Evolutionary conservation across 495 filamentous ascomycete genomes (phyloP).

Genomic region (Aspergillus sclerotioniger): DNA sequence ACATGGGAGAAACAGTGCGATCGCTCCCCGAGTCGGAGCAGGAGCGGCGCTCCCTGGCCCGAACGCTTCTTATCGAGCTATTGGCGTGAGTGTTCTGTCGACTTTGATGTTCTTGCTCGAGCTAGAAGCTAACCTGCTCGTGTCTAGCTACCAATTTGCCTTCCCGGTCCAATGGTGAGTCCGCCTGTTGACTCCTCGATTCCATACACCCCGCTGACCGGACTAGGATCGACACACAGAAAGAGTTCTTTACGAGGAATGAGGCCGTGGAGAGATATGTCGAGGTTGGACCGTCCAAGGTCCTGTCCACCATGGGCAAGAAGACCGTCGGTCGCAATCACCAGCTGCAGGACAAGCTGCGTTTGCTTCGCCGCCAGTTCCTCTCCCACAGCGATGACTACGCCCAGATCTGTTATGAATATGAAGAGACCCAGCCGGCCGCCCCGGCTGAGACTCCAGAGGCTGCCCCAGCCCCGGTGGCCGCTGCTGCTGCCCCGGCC

Average conservation of each 20-base stretch:
- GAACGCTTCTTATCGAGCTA: background rate
- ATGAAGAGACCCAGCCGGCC: background rate
- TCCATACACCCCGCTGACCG: background rate
- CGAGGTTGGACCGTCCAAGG: slow-evolving; percentile 92
- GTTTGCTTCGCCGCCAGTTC: slow-evolving; percentile 90
- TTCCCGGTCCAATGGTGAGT: slow-evolving; percentile 81
- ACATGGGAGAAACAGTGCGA: background rate
- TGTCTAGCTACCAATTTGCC: slow-evolving; percentile 71
- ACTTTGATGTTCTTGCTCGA: too few relatives aligned
- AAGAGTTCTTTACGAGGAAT: slow-evolving; percentile 92
- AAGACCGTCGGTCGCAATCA: slow-evolving; percentile 93
- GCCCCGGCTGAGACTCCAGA: background rate
- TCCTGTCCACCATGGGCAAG: slow-evolving; percentile 95
- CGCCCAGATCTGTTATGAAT: background rate
- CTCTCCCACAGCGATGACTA: slow-evolving; percentile 25
- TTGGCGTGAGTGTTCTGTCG: background rate
- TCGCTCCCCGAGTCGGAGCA: background rate
- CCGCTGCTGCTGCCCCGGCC: background rate
- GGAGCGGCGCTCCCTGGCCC: background rate
- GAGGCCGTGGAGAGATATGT: slow-evolving; percentile 84
- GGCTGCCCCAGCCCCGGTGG: too few relatives aligned
- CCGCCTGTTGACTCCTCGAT: background rate
- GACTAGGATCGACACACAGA: slow-evolving; percentile 80
- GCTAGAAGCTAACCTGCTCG: background rate
- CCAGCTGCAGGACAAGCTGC: slow-evolving; percentile 83